Conservation (phyloP, 208 protist genomes). For the Blastocrithidia nonstop region DNA sequence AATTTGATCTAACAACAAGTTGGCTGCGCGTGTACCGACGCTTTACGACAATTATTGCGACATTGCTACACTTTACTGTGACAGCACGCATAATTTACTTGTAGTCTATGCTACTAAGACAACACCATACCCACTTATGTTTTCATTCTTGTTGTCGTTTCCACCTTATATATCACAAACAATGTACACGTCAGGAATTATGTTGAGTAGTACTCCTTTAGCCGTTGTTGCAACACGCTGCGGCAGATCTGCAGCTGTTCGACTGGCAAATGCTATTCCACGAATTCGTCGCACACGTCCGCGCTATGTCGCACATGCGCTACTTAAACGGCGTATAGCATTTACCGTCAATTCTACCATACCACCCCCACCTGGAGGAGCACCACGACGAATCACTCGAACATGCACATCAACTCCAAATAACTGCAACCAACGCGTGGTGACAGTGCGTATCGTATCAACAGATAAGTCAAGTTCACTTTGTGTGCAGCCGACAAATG, state of each 20-base stretch:
- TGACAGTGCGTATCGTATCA: slow-evolving; percentile 84
- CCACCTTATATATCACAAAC: slow-evolving; percentile 79
- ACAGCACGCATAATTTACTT: slow-evolving; percentile 62
- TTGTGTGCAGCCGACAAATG: slow-evolving; percentile 76
- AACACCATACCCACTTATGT: slow-evolving; percentile 81
- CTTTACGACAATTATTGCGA: slow-evolving; percentile 66
- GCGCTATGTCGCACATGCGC: slow-evolving; percentile 41
- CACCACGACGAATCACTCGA: slow-evolving; percentile 75
- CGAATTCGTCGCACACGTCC: slow-evolving; percentile 83
- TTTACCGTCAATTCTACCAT: slow-evolving; percentile 68
- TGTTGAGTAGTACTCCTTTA: slow-evolving; percentile 74
- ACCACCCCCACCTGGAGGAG: slow-evolving; percentile 67
- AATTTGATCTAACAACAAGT: slow-evolving; percentile 75
- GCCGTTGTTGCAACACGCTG: slow-evolving; percentile 76
- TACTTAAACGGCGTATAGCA: slow-evolving; percentile 52
- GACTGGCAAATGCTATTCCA: slow-evolving; percentile 84
- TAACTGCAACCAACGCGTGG: slow-evolving; percentile 66
- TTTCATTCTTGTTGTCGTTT: slow-evolving; percentile 21
- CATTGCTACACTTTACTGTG: slow-evolving; percentile 62
- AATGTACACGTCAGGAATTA: slow-evolving; percentile 88
- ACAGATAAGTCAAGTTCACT: slow-evolving; percentile 70
- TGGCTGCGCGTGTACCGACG: slow-evolving; percentile 61
- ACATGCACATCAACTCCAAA: slow-evolving; percentile 75
- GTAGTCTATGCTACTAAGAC: slow-evolving; percentile 88
- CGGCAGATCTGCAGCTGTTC: slow-evolving; percentile 68